Evolutionary conservation across 495 filamentous ascomycete species (phyloP).

Genomic region (Aspergillus wentii): DNA sequence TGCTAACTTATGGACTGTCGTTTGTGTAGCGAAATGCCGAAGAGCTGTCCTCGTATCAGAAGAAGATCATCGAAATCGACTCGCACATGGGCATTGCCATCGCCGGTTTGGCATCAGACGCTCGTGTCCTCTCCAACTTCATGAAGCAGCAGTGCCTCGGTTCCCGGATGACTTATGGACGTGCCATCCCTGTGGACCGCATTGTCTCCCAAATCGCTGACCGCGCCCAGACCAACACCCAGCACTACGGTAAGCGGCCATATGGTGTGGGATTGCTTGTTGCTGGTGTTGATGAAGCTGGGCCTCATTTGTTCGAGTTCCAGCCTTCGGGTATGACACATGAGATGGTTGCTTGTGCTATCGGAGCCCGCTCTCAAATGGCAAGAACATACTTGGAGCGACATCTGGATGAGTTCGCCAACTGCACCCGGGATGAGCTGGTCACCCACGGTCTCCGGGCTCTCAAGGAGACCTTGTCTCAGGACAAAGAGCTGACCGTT

Average conservation of each 20-base stretch:
- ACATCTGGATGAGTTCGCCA: slow-evolving; percentile 75
- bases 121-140: slow-evolving; percentile 98
- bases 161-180: slow-evolving; percentile 91
- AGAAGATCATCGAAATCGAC: slow-evolving; percentile 97
- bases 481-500: slow-evolving; percentile 95
- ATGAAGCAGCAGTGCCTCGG: slow-evolving; percentile 99
- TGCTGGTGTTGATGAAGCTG: slow-evolving; percentile 87
- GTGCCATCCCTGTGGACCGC: slow-evolving; percentile 80
- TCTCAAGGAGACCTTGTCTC: slow-evolving; percentile 89
- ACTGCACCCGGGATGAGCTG: slow-evolving; percentile 72
- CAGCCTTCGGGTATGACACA: slow-evolving; percentile 93
- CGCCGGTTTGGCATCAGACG: slow-evolving; percentile 95
- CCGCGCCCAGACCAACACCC: slow-evolving; percentile 95
- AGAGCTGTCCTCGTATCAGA: slow-evolving; percentile 99
- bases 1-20: slow-evolving; percentile 2
- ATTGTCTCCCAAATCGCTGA: slow-evolving; percentile 88
- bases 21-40: slow-evolving; percentile 82
- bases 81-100: slow-evolving; percentile 93
- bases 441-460: slow-evolving; percentile 85
- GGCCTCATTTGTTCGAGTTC: slow-evolving; percentile 97
- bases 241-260: slow-evolving; percentile 93
- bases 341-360: slow-evolving; percentile 93
- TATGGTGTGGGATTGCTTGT: slow-evolving; percentile 95
- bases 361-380: slow-evolving; percentile 94
- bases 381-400: slow-evolving; percentile 93